phyloP scores from a whole-genome alignment of 2,329 filamentous ascomycete species.

The Davidsoniella virescens region DNA sequence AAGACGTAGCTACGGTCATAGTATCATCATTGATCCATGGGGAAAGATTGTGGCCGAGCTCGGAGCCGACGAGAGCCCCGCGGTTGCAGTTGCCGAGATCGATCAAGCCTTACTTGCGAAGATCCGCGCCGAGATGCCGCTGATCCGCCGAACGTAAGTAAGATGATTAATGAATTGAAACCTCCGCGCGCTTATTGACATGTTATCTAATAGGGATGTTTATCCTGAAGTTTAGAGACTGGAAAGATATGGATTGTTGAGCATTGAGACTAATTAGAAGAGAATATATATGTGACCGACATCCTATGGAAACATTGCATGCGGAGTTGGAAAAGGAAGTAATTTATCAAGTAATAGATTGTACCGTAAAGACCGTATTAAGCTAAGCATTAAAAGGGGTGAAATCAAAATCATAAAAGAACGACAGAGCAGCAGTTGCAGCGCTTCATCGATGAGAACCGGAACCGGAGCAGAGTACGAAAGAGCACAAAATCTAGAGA shows the following conservation, averaged over 20 bases:
- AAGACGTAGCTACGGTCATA: constrained; percentile 69
- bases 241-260: neutral
- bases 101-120: constrained; percentile 30
- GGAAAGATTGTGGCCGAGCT: constrained; percentile 47
- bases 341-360: no score
- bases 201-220: neutral
- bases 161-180: neutral
- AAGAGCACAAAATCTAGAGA: no score
- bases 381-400: no score
- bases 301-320: no score
- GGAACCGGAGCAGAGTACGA: no score
- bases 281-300: no score
- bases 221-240: constrained; percentile 2
- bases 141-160: constrained; percentile 35
- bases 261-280: no score
- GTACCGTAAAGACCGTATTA: no score
- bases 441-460: no score
- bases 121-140: constrained; percentile 35
- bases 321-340: no score
- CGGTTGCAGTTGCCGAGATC: constrained; percentile 39
- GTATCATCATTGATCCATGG: constrained; percentile 77
- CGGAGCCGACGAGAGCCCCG: constrained; percentile 25
- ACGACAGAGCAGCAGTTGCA: no score
- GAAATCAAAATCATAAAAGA: no score
- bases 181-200: neutral